A percentile compares a stretch with the other conserved stretches of the same genome.
Conservation (phyloP, 108 stramenopile species). For the Aurantiochytrium sp. region DNA sequence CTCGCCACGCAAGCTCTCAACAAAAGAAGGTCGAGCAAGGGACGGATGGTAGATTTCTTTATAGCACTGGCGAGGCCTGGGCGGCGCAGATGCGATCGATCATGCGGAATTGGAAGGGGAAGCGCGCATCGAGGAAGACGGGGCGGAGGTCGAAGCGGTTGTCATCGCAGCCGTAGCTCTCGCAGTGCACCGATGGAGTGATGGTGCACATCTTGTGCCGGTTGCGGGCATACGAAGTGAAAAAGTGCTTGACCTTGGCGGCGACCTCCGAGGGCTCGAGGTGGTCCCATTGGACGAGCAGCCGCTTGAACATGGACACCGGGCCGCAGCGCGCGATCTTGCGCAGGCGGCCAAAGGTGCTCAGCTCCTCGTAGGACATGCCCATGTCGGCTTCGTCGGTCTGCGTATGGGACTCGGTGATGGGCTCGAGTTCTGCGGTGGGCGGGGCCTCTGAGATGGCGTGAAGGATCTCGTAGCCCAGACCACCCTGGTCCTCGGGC, state of each 20-base stretch:
- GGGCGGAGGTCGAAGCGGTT: constrained; percentile 95
- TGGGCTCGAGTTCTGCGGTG: constrained; percentile 91
- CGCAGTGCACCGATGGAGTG: constrained; percentile 96
- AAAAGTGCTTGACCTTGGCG: constrained; percentile 81
- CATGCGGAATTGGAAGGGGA: constrained; percentile 78
- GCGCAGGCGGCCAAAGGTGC: constrained; percentile 82
- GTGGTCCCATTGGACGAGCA: constrained; percentile 71
- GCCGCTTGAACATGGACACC: constrained; percentile 84
- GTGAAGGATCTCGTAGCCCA: constrained; percentile 57
- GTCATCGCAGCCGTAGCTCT: constrained; percentile 93
- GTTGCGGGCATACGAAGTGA: constrained; percentile 86
- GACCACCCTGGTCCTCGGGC: not conserved
- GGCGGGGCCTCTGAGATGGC: constrained; percentile 90
- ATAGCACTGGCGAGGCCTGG: not conserved
- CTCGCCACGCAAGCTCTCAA: too few relatives aligned
- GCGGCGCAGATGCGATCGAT: constrained; percentile 55
- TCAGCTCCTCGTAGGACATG: constrained; percentile 94
- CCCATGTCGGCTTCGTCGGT: constrained; percentile 87
- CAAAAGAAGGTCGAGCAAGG: too few relatives aligned
- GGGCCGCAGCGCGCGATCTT: constrained; percentile 87
- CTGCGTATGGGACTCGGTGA: constrained; percentile 51
- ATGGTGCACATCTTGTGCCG: constrained; percentile 97
- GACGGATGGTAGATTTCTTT: too few relatives aligned
- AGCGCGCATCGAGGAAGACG: constrained; percentile 83
- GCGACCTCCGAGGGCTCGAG: constrained; percentile 71